Base-by-base conservation (phyloP, 2,329 filamentous ascomycete species). In the Cordyceps fumosorosea region DNA sequence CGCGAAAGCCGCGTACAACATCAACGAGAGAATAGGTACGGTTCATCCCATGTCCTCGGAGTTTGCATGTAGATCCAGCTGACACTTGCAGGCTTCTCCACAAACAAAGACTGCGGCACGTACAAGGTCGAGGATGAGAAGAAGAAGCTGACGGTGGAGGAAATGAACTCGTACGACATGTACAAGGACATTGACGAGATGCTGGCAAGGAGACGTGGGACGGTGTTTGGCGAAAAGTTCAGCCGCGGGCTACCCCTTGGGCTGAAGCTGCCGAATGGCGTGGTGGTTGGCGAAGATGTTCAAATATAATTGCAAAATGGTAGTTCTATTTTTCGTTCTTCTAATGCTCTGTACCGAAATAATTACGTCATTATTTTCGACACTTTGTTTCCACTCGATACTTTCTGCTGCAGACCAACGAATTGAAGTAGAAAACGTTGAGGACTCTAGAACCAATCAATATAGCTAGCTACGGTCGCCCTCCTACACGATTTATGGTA, bases 121-220 rank as follows among this genome's bases (percentile, higher is more conserved):
- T 89, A 89, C 72, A 84, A 84, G 68, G 86, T 89, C 0, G 80
- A 83, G 65, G 81, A 88, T 57, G 80, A 85, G 66, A 81, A 77
- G 65, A 79, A 83, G 53, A 86, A 86, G 65, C 69, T 89, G 37
- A 89, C 86, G 0, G 88, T 89, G 56, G 84, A 88, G 65, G 86
- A 89, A 70, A 88, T 89, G 85, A 89, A 89, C 64, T 76, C 77
- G 77, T 86, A 86, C 65, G 81, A 86, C 67, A 84, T 86, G 81
- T 79, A 83, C 67, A 76, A 75, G 59, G 82, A 85, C 64, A 72
- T 84, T 10, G 80, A 83, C 60, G 78, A 84, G 69, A 74, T 75
- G 63, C 66, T 82, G 18, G 77, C 78, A 0, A 63, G 66, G 55
- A 69, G 66, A 47, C 66, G 70, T 18, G 74, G 76, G 1, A 22